Evolutionary conservation across 2,329 filamentous ascomycete species (phyloP), one percentile per base, ranked within the genome.

Genomic region (Ustulina deusta): DNA sequence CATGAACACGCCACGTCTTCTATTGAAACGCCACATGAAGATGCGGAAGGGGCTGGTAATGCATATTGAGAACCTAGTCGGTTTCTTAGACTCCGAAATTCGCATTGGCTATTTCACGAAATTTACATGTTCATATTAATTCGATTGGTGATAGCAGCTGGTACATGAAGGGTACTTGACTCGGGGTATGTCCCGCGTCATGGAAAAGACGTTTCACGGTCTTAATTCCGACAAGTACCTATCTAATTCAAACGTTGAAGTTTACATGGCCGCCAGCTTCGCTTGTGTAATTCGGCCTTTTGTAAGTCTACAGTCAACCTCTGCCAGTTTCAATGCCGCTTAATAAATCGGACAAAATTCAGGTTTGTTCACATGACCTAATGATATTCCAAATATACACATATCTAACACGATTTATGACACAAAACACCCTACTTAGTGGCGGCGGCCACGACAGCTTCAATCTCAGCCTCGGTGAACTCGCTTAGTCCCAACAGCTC

Each of bases 401-500:
- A 22, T 22, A 49, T 48, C 27, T 13, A 34, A 59, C 22, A 20
- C 13, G 17, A 36, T 20, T 6, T 34, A 7, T 10, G 17, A 15
- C 17, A 48, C 38, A 20, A 9, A 42, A 56, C n/a, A n/a, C n/a
- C n/a, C 32, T 64, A 70, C 34, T 66, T 65, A 13, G 36, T 22
- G 10, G 66, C 57, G 3, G 32, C 57, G 10, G 63, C 69, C 4
- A 69, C 20, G 29, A 66, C 61, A 51, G 56, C 69, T 68, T 77
- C 71, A 25, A 82, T 55, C 55, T 81, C 78, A 9, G 71, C 76
- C 11, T 80, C 77, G 2, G 68, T 77, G 44, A 79, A 48, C 59
- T 72, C 69, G 59, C 74, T 73, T 7, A 83, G 63, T 1, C 80
- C 81, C 25, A 83, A 68, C 49, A 81, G 62, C 42, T 81, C 77